These are phyloP conservation scores for Fusarium virguliforme DNA, from an alignment of 2,329 filamentous ascomycete species.

Conservation along the genomic window DNA sequence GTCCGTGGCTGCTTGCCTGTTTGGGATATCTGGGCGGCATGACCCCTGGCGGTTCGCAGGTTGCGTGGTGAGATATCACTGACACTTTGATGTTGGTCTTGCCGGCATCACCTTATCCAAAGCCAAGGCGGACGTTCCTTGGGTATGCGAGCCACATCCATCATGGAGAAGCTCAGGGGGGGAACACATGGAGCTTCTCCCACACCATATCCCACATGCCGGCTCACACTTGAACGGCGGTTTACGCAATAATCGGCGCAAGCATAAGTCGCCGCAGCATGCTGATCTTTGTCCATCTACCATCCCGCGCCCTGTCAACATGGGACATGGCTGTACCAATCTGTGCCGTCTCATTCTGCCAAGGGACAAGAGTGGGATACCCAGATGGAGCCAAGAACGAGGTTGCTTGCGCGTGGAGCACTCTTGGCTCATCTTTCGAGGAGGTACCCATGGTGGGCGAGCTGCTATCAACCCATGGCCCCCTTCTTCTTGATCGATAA, in stretches of 20 bases:
- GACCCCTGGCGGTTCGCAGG: background rate
- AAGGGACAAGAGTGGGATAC: constrained; percentile 2
- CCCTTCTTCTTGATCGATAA: background rate
- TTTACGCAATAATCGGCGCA: constrained; percentile 10
- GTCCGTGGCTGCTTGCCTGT: background rate
- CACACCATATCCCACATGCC: constrained; percentile 8
- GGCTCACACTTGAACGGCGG: background rate
- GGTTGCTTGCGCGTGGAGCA: background rate
- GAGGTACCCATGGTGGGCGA: background rate
- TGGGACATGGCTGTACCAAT: background rate
- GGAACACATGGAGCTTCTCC: background rate
- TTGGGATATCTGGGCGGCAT: background rate
- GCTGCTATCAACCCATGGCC: background rate
- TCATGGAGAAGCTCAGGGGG: background rate
- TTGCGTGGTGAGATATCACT: constrained; percentile 1
- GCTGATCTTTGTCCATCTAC: background rate
- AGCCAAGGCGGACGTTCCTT: background rate
- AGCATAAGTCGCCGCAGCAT: background rate
- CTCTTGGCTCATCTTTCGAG: background rate
- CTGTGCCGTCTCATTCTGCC: background rate
- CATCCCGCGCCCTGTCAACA: background rate
- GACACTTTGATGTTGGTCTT: constrained; percentile 1
- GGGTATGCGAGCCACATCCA: too few species aligned
- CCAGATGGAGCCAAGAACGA: constrained; percentile 1
- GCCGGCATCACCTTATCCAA: background rate